phyloP scores from a whole-genome alignment of 2,329 filamentous ascomycete species.

The Penicillium sp. region DNA sequence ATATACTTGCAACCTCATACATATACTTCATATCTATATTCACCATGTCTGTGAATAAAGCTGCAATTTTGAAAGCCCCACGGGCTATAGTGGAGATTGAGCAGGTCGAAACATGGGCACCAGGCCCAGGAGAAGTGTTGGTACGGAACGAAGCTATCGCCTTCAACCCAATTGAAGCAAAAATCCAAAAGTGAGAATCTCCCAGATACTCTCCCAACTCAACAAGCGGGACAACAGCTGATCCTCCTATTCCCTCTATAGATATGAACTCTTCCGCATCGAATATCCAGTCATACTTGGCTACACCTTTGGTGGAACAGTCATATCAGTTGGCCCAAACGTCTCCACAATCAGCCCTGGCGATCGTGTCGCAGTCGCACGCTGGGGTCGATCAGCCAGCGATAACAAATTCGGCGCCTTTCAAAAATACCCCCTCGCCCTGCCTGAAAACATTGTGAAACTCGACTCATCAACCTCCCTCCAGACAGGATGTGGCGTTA shows the following conservation, averaged over 20 bases:
- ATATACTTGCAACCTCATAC: too few species aligned
- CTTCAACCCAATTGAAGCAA: conserved; percentile 24
- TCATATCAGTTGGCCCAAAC: conserved; percentile 17
- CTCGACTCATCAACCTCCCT: conserved; percentile 8
- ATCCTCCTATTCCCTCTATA: too few species aligned
- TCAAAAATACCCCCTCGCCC: conserved; percentile 24
- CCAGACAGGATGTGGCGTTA: conserved; percentile 13
- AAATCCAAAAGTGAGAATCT: conserved; percentile 23
- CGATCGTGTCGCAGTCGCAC: conserved; percentile 15
- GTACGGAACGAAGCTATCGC: conserved; percentile 17
- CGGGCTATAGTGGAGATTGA: neutral
- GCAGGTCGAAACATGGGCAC: neutral
- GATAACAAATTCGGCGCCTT: conserved; percentile 21
- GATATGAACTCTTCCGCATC: neutral
- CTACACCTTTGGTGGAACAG: conserved; percentile 17
- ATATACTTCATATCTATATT: too few species aligned
- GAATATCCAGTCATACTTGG: conserved; percentile 23
- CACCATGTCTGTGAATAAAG: neutral
- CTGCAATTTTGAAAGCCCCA: neutral
- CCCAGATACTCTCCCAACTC: neutral
- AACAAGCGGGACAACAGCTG: too few species aligned
- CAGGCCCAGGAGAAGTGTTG: conserved; percentile 11
- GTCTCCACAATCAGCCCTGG: conserved; percentile 17
- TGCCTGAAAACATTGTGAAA: conserved; percentile 5
- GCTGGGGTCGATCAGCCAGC: conserved; percentile 8